Base-by-base conservation (phyloP, 495 filamentous ascomycete genomes). In the Durotheca rogersii region DNA sequence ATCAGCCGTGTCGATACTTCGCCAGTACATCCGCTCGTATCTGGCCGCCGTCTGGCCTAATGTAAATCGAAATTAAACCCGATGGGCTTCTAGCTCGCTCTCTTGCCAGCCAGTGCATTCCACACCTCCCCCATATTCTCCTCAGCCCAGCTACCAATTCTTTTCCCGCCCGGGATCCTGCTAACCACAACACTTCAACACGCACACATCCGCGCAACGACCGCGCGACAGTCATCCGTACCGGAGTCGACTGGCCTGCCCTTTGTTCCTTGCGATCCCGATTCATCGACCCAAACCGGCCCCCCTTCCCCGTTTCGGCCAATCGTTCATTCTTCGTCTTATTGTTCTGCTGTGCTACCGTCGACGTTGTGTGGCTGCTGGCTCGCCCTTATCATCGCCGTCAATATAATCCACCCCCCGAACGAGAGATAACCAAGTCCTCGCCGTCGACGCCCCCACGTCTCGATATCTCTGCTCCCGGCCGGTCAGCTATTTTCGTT, bases 31-130 rank as follows among this genome's bases (percentile, higher is more conserved):
- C n/a, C 23, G 23, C 23, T 25, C 36, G 35, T 41, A 31, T 16
- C 53, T 56, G 53, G 33, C 19, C 5, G 30, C 33, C 53, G 41
- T 37, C 53, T 56, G 53, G 36, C 41, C 33, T 32, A 47, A 49
- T 44, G 43, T 48, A 25, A 47, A 58, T 52, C 48, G 27, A 58
- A 58, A 58, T 52, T 48, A 52, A 47, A 38, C 16, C 29, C 20
- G n/a, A n/a, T n/a, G n/a, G n/a, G n/a, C n/a, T n/a, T n/a, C n/a
- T n/a, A n/a, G n/a, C n/a, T n/a, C n/a, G n/a, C n/a, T n/a, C n/a
- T n/a, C n/a, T n/a, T n/a, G 9, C 23, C 23, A 27, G 4, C 23
- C 4, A 4, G 4, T 27, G 4, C 23, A 27, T 27, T 27, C 23
- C 9, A 27, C 9, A 4, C 4, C 23, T 27, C 23, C n/a, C n/a